Base-by-base conservation (phyloP, 768 basidiomycete genomes). In the Agaricus sinodeliciosus region DNA sequence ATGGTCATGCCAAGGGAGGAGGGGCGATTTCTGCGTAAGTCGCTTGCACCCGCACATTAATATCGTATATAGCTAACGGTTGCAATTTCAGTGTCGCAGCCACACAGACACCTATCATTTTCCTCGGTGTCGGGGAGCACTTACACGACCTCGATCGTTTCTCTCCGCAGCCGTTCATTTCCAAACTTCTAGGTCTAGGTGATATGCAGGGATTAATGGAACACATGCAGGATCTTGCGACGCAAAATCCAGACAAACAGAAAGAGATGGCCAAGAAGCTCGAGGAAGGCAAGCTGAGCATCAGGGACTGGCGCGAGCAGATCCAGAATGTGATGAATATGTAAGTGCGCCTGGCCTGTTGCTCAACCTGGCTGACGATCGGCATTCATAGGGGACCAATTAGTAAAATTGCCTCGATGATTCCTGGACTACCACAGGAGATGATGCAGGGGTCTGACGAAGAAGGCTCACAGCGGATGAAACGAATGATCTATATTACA, bases 221-320 rank as follows among this genome's bases (percentile, higher is more conserved):
- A 68, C 93, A 97, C 63, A 96, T 97, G 90, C 94, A 97, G 65
- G 96, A 96, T 66, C 74, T 95, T 37, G 92, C 91, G 0, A 81
- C 86, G 12, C 89, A 91, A 60, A 92, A 96, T 60, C 94, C 95
- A 0, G 95, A 97, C 65, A 89, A 93, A 66, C 91, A 97, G 69
- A 95, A 97, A 65, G 94, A 95, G 66, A 94, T 97, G 82, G 88
- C 90, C 18, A 95, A 96, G 77, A 96, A 95, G 70, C 81, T 97
- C 40, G 89, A 96, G 61, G 92, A 97, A 69, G 96, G 96, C 19
- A 96, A 95, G 64, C 82, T 99, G 54, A 94, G 90, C 62, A 94
- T 98, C 55, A 81, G 93, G 40, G 96, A 98, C 67, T 94, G 96
- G 93, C 80, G 91, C 66, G 96, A 98, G 69, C 96, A 99, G 67